Evolutionary conservation across 2,329 filamentous ascomycete genomes (phyloP), one percentile per base, ranked within the genome.

Genomic region (Alternaria ventricosa): DNA sequence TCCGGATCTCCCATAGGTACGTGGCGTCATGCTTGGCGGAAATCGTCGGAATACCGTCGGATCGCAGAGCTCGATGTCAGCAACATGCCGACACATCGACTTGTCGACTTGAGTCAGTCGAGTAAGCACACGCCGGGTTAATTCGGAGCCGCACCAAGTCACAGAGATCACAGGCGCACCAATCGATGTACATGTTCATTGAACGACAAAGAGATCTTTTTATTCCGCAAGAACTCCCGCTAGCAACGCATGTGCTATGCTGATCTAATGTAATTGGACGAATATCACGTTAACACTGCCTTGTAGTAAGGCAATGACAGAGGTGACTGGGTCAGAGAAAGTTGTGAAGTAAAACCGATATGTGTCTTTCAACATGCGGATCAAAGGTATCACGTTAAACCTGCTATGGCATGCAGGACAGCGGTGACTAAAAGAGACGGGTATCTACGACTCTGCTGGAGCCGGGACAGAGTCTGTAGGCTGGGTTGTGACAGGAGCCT

Each of bases 231-330:
- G 25, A 63, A 50, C 57, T 47, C 49, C 57, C 36, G 45, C 51
- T 55, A 53, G 36, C 51, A 55, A n/a, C 28, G 28, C 18, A 27
- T 44, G 13, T 36, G 56, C 44, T 50, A 56, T 53, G 57, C 36
- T 55, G 30, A 60, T 50, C 49, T 45, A 55, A 57, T 43, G 22
- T 28, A 58, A 60, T 41, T 49, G 46, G 36, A 57, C 46, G 49
- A 61, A 27, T 76, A 79, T 78, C 77, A 79, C 77, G 76, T 79
- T 79, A 79, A 75, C 74, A 75, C 69, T 22, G 28, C 22, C n/a
- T 33, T 23, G 11, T 4, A 11, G 55, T 51, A 45, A 51, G n/a
- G 47, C 25, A 60, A 65, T 73, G 76, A 75, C 77, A 79, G 77
- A 79, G 77, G 77, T 78, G 77, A 78, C 77, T 79, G 58, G 61